Evolutionary conservation across 2,329 filamentous ascomycete species (phyloP), one percentile per base, ranked within the genome.

Genomic region (Zasmidium cellare): DNA sequence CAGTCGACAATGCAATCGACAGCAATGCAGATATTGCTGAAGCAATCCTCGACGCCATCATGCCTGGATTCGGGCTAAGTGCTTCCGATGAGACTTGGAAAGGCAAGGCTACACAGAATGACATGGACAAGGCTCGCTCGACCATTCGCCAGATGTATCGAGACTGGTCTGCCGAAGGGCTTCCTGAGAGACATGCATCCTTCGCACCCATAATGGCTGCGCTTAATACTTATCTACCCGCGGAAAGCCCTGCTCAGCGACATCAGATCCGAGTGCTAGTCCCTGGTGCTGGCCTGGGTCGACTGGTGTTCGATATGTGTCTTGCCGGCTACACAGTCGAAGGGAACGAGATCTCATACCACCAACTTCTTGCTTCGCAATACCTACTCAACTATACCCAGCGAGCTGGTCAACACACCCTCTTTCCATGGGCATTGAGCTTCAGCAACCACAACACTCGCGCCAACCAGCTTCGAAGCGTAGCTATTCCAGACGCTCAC

Each of bases 271-370:
- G 80, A 46, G 86, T 99, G 0, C 82, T 99, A 0, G 87, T 97
- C 0, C 94, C 94, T 0, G 94, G 94, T 0, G 92, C 93, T 3
- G 94, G 94, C 0, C 79, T 99, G 1, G 94, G 91, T 2, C 84
- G 94, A 14, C 79, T 97, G 1, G 90, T 97, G 0, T 96, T 96
- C 68, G 94, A 99, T 46, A 80, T 97, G 14, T 91, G 88, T 71
- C 78, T 78, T 24, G 79, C 78, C 1, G 92, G 94, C 11, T 96
- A 87, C 73, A 77, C 83, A 11, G 84, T 86, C 0, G 92, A 97
- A 73, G 93, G 93, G 24, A 97, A 97, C 71, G 79, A 99, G 75
- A 96, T 97, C 61, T 97, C 92, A 2, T 97, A 96, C 71, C 94
- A 99, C 73, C 91, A 96, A 72, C 84, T 99, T n/a, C 81, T 97